Conservation (phyloP, 306 rosid species). For the Fragaria nilgerrensis region DNA sequence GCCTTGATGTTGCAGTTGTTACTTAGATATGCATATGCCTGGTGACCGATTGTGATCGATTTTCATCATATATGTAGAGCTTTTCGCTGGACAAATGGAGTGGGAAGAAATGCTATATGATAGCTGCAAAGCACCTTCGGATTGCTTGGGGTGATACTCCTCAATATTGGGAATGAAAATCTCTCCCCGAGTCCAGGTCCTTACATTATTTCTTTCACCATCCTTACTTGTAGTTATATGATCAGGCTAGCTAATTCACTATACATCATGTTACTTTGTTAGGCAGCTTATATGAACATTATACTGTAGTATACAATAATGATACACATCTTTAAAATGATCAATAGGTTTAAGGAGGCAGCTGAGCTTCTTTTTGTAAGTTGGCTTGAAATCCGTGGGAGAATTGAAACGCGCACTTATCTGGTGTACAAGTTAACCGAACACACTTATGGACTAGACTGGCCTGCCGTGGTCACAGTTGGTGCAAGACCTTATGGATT, state of each 20-base stretch:
- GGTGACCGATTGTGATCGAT: not conserved
- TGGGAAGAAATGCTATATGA: conserved; percentile 70
- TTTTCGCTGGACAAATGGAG: not conserved
- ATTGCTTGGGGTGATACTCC: conserved; percentile 60
- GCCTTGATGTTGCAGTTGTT: too few relatives aligned
- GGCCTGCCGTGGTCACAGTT: conserved; percentile 36
- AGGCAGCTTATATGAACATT: not conserved
- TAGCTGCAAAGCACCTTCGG: conserved; percentile 46
- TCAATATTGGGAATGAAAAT: conserved; percentile 52
- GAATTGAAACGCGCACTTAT: conserved; percentile 37
- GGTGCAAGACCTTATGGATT: conserved; percentile 15
- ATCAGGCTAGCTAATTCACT: too few relatives aligned
- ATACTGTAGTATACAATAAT: not conserved
- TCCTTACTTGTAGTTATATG: not conserved
- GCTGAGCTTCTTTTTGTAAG: conserved; percentile 52
- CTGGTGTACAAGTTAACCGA: conserved; percentile 45
- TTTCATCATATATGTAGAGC: not conserved
- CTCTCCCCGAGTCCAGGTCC: conserved; percentile 46
- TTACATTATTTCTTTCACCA: not conserved
- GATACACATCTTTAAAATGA: not conserved
- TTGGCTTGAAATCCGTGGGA: conserved; percentile 64
- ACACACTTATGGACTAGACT: not conserved
- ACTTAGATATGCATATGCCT: too few relatives aligned
- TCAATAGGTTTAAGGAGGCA: conserved; percentile 50
- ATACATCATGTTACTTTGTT: too few relatives aligned